Evolutionary conservation across 345 rosid species (phyloP).

Genomic region (Microthlaspi erraticum): DNA sequence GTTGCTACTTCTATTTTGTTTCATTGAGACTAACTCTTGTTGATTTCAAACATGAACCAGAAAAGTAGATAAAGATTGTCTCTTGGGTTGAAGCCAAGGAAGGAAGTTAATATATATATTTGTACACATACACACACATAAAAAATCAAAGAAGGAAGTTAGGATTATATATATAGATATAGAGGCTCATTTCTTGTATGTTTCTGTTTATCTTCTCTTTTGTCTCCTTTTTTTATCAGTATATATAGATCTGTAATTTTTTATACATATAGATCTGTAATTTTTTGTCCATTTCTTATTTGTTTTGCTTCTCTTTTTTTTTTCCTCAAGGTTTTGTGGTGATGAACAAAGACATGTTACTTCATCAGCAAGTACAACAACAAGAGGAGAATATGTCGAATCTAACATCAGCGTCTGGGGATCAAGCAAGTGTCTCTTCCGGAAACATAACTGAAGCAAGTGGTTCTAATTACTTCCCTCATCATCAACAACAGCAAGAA

Average conservation of each 20-base stretch:
- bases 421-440: slow-evolving; percentile 79
- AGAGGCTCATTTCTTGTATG: slow-evolving; percentile 36
- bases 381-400: slow-evolving; percentile 85
- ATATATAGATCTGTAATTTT: neutral
- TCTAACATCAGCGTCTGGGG: slow-evolving; percentile 83
- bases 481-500: slow-evolving; percentile 33
- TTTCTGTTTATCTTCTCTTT: slow-evolving; percentile 43
- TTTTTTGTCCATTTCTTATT: slow-evolving; percentile 28
- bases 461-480: slow-evolving; percentile 46
- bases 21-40: slow-evolving; percentile 41
- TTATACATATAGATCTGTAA: slow-evolving; percentile 37
- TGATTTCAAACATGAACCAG: slow-evolving; percentile 43
- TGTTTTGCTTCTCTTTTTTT: slow-evolving; percentile 33
- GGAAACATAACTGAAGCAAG: slow-evolving; percentile 62
- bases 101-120: slow-evolving; percentile 43
- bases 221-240: slow-evolving; percentile 30
- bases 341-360: slow-evolving; percentile 59
- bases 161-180: slow-evolving; percentile 14
- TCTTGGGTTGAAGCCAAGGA: slow-evolving; percentile 75
- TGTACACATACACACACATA: slow-evolving; percentile 13
- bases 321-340: slow-evolving; percentile 28
- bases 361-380: slow-evolving; percentile 50
- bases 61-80: slow-evolving; percentile 61
- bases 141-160: slow-evolving; percentile 33
- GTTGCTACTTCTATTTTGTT: slow-evolving; percentile 52